phyloP scores from a whole-genome alignment of 345 rosid genomes.

The Gossypium longicalyx region DNA sequence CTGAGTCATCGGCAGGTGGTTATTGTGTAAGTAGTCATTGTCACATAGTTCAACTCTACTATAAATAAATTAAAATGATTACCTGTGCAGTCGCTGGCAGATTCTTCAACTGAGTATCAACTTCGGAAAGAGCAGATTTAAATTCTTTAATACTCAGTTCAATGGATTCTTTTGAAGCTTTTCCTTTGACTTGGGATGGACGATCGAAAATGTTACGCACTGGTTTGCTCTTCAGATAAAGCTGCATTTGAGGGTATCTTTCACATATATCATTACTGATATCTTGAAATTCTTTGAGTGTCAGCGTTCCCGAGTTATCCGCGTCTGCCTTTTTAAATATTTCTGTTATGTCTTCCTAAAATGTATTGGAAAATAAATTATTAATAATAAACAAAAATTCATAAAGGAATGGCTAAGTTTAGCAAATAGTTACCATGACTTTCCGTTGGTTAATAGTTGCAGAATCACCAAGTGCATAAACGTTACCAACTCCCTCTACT shows the following conservation, averaged over 20 bases:
- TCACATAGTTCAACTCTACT: not conserved
- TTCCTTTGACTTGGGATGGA: constrained; percentile 54
- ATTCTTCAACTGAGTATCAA: constrained; percentile 83
- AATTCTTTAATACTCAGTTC: constrained; percentile 82
- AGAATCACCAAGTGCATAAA: constrained; percentile 98
- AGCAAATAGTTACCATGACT: constrained; percentile 69
- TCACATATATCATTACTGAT: constrained; percentile 67
- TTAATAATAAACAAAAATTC: not conserved
- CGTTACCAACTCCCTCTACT: constrained; percentile 59
- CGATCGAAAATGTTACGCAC: constrained; percentile 61
- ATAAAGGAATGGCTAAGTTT: not conserved
- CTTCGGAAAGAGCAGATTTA: constrained; percentile 72
- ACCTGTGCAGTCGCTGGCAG: constrained; percentile 99
- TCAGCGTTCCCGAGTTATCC: constrained; percentile 89
- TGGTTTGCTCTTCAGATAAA: constrained; percentile 71
- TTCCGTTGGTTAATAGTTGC: constrained; percentile 64
- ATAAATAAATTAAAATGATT: not conserved
- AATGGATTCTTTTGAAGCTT: constrained; percentile 48
- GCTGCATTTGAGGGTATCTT: constrained; percentile 91
- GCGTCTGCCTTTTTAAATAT: constrained; percentile 85
- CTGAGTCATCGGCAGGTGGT: constrained; percentile 27
- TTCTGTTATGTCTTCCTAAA: constrained; percentile 73
- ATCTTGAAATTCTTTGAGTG: constrained; percentile 73
- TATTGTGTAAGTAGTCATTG: not conserved
- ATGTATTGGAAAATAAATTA: not conserved